Percentiles rank a stretch among this genome's conserved stretches.
Evolutionary conservation across 768 basidiomycete genomes (phyloP).

Genomic region (Sporobolomyces pararoseus): DNA sequence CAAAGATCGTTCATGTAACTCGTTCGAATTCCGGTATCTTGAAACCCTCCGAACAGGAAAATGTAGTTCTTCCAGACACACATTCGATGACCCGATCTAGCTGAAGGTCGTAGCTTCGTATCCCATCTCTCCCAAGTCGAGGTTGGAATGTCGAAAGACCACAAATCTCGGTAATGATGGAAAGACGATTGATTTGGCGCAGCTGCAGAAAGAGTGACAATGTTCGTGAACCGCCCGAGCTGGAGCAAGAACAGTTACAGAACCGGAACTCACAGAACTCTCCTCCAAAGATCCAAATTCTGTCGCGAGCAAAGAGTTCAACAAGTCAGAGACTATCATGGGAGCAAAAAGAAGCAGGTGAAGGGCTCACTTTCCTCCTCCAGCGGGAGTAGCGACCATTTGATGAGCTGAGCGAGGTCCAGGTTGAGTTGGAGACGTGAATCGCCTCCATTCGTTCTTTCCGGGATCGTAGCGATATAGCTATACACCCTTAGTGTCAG

Average conservation of each 20-base stretch:
- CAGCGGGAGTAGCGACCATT: slow-evolving; percentile 65
- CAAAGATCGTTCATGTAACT: slow-evolving; percentile 73
- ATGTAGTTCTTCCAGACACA: slow-evolving; percentile 83
- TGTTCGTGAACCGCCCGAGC: neutral
- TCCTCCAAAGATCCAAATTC: slow-evolving; percentile 57
- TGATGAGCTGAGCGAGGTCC: slow-evolving; percentile 85
- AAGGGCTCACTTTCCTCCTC: slow-evolving; percentile 68
- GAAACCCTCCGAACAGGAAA: slow-evolving; percentile 84
- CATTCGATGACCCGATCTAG: slow-evolving; percentile 85
- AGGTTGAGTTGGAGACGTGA: slow-evolving; percentile 76
- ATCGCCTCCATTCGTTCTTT: slow-evolving; percentile 87
- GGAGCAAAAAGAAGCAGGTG: slow-evolving; percentile 67
- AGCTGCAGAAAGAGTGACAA: neutral
- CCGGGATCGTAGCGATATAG: slow-evolving; percentile 81
- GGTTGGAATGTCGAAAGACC: slow-evolving; percentile 69
- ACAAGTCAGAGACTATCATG: slow-evolving; percentile 66
- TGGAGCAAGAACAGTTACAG: neutral
- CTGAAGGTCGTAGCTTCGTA: slow-evolving; percentile 72
- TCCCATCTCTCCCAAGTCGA: slow-evolving; percentile 86
- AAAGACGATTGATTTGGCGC: slow-evolving; percentile 49
- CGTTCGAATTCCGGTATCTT: slow-evolving; percentile 74
- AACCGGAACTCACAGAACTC: slow-evolving; percentile 56
- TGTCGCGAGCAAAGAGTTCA: slow-evolving; percentile 52
- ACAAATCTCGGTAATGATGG: slow-evolving; percentile 84
- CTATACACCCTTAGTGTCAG: too few species aligned